A percentile compares a stretch with the other conserved stretches of the same genome.
These are phyloP conservation scores for Ceratocystis harringtonii DNA, from an alignment of 2,329 filamentous ascomycete genomes.

Conservation along the genomic window DNA sequence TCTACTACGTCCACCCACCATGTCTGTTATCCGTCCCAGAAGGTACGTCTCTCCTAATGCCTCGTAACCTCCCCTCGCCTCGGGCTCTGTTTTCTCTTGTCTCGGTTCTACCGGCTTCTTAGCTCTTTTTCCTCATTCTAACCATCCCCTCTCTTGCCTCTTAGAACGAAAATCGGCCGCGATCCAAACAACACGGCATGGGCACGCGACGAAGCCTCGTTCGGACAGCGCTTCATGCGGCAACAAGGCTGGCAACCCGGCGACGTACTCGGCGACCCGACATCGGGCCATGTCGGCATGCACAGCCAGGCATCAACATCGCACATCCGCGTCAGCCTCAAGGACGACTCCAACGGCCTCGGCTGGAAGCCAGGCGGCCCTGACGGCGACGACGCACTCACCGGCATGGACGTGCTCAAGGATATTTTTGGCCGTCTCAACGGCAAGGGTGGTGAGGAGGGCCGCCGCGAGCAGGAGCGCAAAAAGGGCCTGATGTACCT, in stretches of 20 bases:
- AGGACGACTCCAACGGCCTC: constrained; percentile 82
- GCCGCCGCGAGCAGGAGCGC: constrained; percentile 38
- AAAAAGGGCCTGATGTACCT: constrained; percentile 61
- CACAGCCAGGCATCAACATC: constrained; percentile 70
- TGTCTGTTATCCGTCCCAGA: constrained; percentile 16
- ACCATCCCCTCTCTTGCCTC: background rate
- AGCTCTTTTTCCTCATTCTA: too few relatives aligned
- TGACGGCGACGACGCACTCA: constrained; percentile 60
- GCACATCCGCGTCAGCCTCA: constrained; percentile 70
- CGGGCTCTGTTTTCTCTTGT: background rate
- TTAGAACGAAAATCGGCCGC: constrained; percentile 54
- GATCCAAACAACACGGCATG: constrained; percentile 96
- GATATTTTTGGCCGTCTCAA: constrained; percentile 79
- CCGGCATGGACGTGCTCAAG: constrained; percentile 75
- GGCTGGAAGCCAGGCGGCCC: constrained; percentile 49
- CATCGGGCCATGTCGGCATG: constrained; percentile 58
- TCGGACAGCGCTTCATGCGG: constrained; percentile 79
- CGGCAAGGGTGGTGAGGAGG: constrained; percentile 63
- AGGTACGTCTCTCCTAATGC: constrained; percentile 7
- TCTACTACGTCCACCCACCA: background rate
- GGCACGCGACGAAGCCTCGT: constrained; percentile 66
- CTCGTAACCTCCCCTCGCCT: background rate
- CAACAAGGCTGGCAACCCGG: constrained; percentile 86
- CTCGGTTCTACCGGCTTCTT: background rate
- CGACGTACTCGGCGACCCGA: constrained; percentile 60